phyloP scores from a whole-genome alignment of 352 stramenopile genomes.

The Pythium apleroticum region DNA sequence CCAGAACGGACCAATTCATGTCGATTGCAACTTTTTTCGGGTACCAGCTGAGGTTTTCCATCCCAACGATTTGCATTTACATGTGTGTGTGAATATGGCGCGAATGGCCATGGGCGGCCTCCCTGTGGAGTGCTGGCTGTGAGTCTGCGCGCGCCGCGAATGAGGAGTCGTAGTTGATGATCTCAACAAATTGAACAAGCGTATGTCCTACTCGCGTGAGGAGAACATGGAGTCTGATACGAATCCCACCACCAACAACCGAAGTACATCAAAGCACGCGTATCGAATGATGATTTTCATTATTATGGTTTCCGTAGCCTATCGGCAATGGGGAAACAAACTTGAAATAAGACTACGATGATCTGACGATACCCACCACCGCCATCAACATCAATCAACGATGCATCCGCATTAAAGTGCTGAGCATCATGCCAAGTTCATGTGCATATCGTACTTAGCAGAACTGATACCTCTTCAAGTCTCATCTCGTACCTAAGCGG shows the following conservation, averaged over 20 bases:
- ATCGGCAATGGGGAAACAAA: conserved; percentile 55
- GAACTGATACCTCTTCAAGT: conserved; percentile 6
- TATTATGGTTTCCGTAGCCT: conserved; percentile 43
- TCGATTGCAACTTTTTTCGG: conserved; percentile 90
- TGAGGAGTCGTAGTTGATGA: conserved; percentile 51
- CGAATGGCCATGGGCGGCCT: not conserved
- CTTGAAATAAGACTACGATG: conserved; percentile 84
- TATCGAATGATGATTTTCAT: conserved; percentile 76
- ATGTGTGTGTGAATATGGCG: conserved; percentile 7
- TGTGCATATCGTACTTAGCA: conserved; percentile 38
- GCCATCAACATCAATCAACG: not conserved
- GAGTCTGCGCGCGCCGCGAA: not conserved
- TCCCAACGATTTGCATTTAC: conserved; percentile 15
- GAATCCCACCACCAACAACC: conserved; percentile 16
- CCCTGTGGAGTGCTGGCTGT: not conserved
- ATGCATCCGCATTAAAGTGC: too few relatives aligned
- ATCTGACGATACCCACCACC: conserved; percentile 59
- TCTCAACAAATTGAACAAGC: conserved; percentile 69
- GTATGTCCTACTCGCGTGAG: conserved; percentile 85
- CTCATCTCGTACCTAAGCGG: conserved; percentile 25
- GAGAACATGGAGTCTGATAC: conserved; percentile 47
- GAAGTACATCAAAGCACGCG: not conserved
- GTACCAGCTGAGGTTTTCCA: conserved; percentile 83
- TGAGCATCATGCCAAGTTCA: too few relatives aligned
- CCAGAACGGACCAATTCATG: conserved; percentile 88